Evolutionary conservation across 31 red algal genomes (phyloP), one percentile per base, ranked within the genome.

Genomic region (Odonthalia washingtoniensis): DNA sequence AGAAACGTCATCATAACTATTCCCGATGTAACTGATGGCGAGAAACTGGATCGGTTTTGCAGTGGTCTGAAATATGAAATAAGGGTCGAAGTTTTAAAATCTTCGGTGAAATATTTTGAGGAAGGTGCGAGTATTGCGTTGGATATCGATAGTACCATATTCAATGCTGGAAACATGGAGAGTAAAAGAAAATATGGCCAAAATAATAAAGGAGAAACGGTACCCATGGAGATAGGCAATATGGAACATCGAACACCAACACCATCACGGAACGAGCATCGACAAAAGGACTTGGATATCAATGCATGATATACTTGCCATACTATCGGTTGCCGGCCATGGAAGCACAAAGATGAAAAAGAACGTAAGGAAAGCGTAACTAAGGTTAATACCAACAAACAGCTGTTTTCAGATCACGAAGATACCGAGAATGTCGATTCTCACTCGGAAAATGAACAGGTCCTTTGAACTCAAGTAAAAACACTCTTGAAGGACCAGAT

Each of bases 41-140:
- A 81, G 53, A 81, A 81, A 38, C 64, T 46, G 45, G 77, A 81
- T 38, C 60, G 38, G 31, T 81, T 81, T 65, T 46, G 60, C 3
- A 60, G 53, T 38, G 49, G 77, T 38, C 77, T 64, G 27, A 81
- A 81, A 39, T 34, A 27, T 52, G 53, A 78, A 5, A 53, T 53
- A 35, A 40, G 53, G 75, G 44, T 78, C 6, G 75, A 78, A 78
- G 75, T 78, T 53, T 21, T 40, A 3, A 78, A 78, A 27, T 31
- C 75, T 14, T 35, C 12, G 14, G 17, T 30, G 35, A 53, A 24
- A 6, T 16, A 78, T 3, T 78, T 78, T 28, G 75, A 78, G 46
- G 75, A 78, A 45, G 75, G 31, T 2, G 46, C 75, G 14, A 45
- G 53, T 38, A 78, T 78, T 52, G 45, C 75, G 30, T 49, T 78